Conservation (phyloP, 2,329 filamentous ascomycete species). For the Beauveria medogensis region DNA sequence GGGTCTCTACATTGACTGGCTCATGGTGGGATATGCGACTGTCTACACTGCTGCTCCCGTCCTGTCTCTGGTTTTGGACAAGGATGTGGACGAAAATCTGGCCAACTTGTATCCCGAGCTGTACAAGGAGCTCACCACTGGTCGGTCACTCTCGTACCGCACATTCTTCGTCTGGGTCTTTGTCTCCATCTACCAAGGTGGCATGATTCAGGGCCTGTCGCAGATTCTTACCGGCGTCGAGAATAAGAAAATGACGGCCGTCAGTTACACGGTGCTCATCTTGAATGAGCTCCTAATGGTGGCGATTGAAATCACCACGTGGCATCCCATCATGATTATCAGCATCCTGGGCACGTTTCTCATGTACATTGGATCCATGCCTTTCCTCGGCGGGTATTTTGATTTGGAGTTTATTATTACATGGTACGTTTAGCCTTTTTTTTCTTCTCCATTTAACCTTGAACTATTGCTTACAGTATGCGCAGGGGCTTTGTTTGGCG, state of each 20-base stretch:
- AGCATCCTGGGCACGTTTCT: constrained; percentile 74
- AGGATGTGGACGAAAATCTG: constrained; percentile 87
- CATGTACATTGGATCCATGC: constrained; percentile 73
- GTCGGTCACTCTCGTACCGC: constrained; percentile 78
- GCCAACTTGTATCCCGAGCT: constrained; percentile 94
- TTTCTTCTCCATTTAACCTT: background rate
- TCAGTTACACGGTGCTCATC: constrained; percentile 86
- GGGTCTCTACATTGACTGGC: constrained; percentile 91
- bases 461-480: constrained; percentile 14
- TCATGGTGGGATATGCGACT: constrained; percentile 93
- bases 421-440: constrained; percentile 36
- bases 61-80: constrained; percentile 86
- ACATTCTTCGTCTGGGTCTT: constrained; percentile 97
- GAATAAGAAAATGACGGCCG: constrained; percentile 69
- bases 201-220: constrained; percentile 88
- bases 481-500: constrained; percentile 79
- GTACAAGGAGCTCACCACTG: constrained; percentile 92
- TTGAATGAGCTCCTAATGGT: constrained; percentile 97
- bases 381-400: constrained; percentile 85
- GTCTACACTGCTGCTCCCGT: constrained; percentile 92
- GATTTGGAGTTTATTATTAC: constrained; percentile 73
- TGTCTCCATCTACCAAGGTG: constrained; percentile 90
- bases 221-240: constrained; percentile 79
- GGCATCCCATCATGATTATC: constrained; percentile 88
- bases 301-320: constrained; percentile 90